phyloP scores from a whole-genome alignment of 2,329 filamentous ascomycete species.

The Phialemonium atrogriseum region DNA sequence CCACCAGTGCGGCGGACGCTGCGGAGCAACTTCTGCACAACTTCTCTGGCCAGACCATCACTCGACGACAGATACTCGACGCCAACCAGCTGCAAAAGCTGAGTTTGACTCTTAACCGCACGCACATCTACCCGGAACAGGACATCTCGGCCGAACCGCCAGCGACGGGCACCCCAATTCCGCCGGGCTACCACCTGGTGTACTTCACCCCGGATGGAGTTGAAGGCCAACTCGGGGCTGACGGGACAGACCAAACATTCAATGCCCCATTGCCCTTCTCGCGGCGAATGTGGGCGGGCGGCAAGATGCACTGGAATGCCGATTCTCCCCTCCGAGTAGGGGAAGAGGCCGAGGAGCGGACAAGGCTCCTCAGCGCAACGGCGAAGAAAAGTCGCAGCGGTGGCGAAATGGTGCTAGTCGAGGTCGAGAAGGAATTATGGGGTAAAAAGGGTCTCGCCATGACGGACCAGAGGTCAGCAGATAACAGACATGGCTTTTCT shows the following conservation, averaged over 20 bases:
- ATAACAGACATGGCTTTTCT: background rate
- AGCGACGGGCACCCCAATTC: constrained; percentile 37
- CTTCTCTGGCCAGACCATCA: constrained; percentile 18
- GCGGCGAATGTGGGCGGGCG: constrained; percentile 61
- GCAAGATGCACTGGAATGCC: constrained; percentile 42
- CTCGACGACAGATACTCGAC: constrained; percentile 43
- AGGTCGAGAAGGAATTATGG: constrained; percentile 52
- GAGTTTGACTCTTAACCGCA: constrained; percentile 46
- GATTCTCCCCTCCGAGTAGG: constrained; percentile 37
- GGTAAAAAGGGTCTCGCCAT: constrained; percentile 42
- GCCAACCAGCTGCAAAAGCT: constrained; percentile 56
- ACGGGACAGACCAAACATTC: constrained; percentile 54
- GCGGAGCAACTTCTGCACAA: constrained; percentile 19
- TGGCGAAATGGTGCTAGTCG: constrained; percentile 56
- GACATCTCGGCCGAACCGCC: constrained; percentile 30
- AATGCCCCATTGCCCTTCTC: constrained; percentile 53
- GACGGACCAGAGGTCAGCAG: constrained; percentile 41
- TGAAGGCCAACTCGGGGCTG: constrained; percentile 44
- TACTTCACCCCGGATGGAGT: constrained; percentile 54
- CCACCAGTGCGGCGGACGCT: constrained; percentile 11
- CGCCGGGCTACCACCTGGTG: constrained; percentile 52
- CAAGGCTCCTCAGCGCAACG: constrained; percentile 42
- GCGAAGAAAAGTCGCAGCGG: constrained; percentile 46
- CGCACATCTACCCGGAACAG: constrained; percentile 29
- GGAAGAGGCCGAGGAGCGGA: constrained; percentile 47